These are phyloP conservation scores for Trematosphaeria pertusa DNA, from an alignment of 2,329 filamentous ascomycete genomes.

Conservation along the genomic window DNA sequence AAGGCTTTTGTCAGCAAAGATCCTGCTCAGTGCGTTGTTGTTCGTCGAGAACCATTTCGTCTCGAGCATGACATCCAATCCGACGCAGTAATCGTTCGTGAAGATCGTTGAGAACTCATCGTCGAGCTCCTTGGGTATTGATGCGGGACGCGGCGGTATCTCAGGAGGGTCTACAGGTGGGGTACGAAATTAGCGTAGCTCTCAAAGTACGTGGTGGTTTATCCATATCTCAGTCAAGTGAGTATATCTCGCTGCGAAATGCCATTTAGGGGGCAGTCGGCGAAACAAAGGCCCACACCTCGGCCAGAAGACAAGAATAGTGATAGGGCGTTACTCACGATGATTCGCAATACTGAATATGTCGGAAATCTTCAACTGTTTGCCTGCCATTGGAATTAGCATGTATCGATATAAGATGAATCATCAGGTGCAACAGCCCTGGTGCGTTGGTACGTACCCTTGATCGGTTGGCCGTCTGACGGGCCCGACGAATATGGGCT, in stretches of 20 bases:
- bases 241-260: no score
- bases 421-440: no score
- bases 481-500: slow-evolving; percentile 30
- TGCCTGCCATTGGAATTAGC: slow-evolving; percentile 37
- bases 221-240: no score
- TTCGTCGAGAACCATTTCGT: slow-evolving; percentile 77
- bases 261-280: no score
- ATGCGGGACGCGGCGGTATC: slow-evolving; percentile 35
- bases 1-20: slow-evolving; percentile 57
- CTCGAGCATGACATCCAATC: slow-evolving; percentile 60
- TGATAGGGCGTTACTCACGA: no score
- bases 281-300: no score
- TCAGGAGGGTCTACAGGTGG: no score
- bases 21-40: slow-evolving; percentile 55
- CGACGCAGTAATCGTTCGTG: slow-evolving; percentile 43
- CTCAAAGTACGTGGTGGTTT: no score
- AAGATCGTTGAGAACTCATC: slow-evolving; percentile 43
- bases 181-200: no score
- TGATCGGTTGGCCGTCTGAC: slow-evolving; percentile 30
- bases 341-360: slow-evolving; percentile 45
- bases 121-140: slow-evolving; percentile 38
- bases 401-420: background rate
- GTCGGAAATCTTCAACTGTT: slow-evolving; percentile 39
- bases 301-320: no score
- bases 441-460: no score